Evolutionary conservation across 495 filamentous ascomycete genomes (phyloP), one percentile per base, ranked within the genome.

Genomic region (Hypoxylon lienhwacheense): DNA sequence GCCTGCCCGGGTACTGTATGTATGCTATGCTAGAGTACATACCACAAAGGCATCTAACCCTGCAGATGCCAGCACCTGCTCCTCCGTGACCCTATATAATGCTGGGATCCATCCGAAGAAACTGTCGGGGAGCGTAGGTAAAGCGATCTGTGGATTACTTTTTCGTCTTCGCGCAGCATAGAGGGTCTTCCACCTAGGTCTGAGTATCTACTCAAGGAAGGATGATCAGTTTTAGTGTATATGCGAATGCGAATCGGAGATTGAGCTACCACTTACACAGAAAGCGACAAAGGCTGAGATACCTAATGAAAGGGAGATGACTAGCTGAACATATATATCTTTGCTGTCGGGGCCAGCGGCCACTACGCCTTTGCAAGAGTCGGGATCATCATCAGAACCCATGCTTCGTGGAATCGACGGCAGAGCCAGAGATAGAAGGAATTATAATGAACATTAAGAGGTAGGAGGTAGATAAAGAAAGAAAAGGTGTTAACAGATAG

Each of bases 31-130:
- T 21, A 42, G 7, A 25, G 7, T 25, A 80, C 86, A 66, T 70
- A 91, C 88, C 56, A 96, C 93, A 70, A 86, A 99, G 43, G 93
- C 95, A 74, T 99, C 95, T 35, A 99, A 76, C 0, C 95, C 95
- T 8, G 91, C 91, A 21, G 92, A 93, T 28, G 86, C 83, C 35
- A 99, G 76, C 15, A 97, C 83, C 68, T 97, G 85, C 63, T 95
- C 81, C 34, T 97, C 91, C 8, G 87, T 89, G 41, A 99, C 88
- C 41, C 73, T 77, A 76, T 92, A 93, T n/a, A 99, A 74, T 7
- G 84, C 82, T 1, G 89, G 85, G 24, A 97, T 93, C 95, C 95
- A 99, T 64, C 91, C 93, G 55, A 97, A 88, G 62, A 96, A 85
- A 25, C 79, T 85, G 63, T 90, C 82, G 35, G 95, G 91, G 4